Base-by-base conservation (phyloP, 768 basidiomycete species). In the Termitomyces eurrhizus region DNA sequence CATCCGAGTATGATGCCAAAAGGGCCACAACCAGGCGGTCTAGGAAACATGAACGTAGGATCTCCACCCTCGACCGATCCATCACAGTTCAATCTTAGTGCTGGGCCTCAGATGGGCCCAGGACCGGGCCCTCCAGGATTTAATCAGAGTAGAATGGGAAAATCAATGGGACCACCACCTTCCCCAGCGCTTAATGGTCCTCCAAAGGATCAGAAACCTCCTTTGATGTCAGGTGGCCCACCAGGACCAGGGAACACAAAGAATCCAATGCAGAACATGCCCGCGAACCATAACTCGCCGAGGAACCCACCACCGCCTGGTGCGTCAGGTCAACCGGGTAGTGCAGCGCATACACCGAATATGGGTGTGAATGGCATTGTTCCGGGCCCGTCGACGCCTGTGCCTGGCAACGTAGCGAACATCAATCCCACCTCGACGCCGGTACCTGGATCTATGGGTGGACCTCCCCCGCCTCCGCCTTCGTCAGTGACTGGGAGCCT, bases 81-180 rank as follows among this genome's bases (percentile, higher is more conserved):
- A 42, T 65, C 61, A 2, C 59, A 77, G 33, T 83, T 83, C 66
- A 70, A 70, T 36, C 70, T 76, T 33, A 68, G 73, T 12, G 68
- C 62, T 7, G 72, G 72, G 21, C 75, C 75, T 54, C 48, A 32
- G 18, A n/a, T 42, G 0, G 61, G 64, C 0, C 69, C 68, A n/a
- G 64, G 65, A n/a, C 39, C 52, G 1, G 52, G 54, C 33, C 54
- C 54, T 14, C 41, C 12, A 61, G 75, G 58, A 55, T 52, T 55
- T 21, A 44, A 46, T 2, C 61, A 52, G 8, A 74, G 24, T 67
- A 72, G 73, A 61, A 72, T 72, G 58, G 74, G 68, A 64, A 72
- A 68, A 51, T 69, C 71, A 52, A 83, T 82, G 80, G 75, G 78
- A 70, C 83, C 83, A 0, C 83, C 81, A 12, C 80, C 83, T 5